A percentile compares a stretch with the other conserved stretches of the same genome.
phyloP scores from a whole-genome alignment of 805 yeast genomes.

The Ogataea dorogensis region DNA sequence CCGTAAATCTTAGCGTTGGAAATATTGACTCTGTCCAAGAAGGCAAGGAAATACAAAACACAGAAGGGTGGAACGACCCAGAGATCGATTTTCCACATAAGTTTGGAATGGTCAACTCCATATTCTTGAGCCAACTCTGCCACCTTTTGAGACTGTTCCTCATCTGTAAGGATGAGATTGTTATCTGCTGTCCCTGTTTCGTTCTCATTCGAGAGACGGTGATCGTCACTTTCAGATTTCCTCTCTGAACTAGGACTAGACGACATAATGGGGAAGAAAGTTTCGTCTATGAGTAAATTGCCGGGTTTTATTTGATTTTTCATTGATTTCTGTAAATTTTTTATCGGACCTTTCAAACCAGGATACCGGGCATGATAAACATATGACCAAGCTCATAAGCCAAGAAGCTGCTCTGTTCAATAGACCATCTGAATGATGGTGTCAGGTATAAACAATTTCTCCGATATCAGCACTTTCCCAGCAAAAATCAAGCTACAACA shows the following conservation, averaged over 20 bases:
- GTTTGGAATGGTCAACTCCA: constrained; percentile 51
- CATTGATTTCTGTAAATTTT: neutral
- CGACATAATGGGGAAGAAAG: constrained; percentile 14
- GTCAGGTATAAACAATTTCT: no score
- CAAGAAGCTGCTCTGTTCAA: no score
- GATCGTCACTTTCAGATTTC: constrained; percentile 18
- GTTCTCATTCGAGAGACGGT: constrained; percentile 11
- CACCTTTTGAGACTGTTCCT: constrained; percentile 30
- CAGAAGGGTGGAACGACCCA: constrained; percentile 78
- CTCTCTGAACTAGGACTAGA: constrained; percentile 21
- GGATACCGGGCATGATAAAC: neutral
- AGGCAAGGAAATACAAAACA: constrained; percentile 69
- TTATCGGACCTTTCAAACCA: neutral
- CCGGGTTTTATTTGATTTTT: no score
- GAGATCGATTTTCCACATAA: constrained; percentile 64
- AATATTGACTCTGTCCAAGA: constrained; percentile 78
- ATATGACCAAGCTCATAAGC: no score
- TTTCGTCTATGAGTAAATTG: neutral
- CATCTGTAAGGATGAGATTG: constrained; percentile 17
- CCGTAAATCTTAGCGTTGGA: constrained; percentile 79
- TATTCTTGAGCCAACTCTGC: constrained; percentile 39
- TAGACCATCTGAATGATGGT: no score
- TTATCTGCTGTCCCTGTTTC: constrained; percentile 2
- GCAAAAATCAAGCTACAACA: no score
- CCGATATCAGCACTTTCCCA: no score